Conservation (phyloP, 148 eudicot genomes). For the Chenopodium album region DNA sequence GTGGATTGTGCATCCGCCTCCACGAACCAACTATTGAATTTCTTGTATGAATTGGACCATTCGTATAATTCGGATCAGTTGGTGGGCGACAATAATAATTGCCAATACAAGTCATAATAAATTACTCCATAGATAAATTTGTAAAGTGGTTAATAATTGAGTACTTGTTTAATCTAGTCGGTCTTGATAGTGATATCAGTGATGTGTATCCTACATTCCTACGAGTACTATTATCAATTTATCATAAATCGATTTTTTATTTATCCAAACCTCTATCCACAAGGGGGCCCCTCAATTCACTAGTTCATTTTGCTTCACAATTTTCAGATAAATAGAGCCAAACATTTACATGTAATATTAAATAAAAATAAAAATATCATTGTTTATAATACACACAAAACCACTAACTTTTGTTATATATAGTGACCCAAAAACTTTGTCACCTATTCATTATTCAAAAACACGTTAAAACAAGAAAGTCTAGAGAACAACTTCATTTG, state of each 20-base stretch:
- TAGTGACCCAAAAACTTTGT: neutral
- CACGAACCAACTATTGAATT: too few species aligned
- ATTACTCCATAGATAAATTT: too few species aligned
- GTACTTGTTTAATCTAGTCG: too few species aligned
- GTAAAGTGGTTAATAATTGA: too few species aligned
- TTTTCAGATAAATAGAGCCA: neutral
- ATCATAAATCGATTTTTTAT: neutral
- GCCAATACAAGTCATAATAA: too few species aligned
- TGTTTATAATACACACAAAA: neutral
- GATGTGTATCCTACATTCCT: too few species aligned
- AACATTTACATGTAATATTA: neutral
- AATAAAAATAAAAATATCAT: neutral
- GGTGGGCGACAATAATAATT: too few species aligned
- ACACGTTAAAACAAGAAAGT: neutral
- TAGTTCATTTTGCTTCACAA: slow-evolving; percentile 1
- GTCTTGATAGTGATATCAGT: neutral
- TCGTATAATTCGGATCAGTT: too few species aligned
- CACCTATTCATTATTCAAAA: neutral
- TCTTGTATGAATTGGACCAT: too few species aligned
- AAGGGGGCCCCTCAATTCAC: neutral
- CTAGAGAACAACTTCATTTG: too few species aligned
- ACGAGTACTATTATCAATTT: too few species aligned
- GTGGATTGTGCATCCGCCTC: too few species aligned
- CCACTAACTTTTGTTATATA: slow-evolving; percentile 4
- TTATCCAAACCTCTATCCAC: slow-evolving; percentile 3